Conservation (phyloP, 2,329 filamentous ascomycete genomes). For the Talaromyces sp. region DNA sequence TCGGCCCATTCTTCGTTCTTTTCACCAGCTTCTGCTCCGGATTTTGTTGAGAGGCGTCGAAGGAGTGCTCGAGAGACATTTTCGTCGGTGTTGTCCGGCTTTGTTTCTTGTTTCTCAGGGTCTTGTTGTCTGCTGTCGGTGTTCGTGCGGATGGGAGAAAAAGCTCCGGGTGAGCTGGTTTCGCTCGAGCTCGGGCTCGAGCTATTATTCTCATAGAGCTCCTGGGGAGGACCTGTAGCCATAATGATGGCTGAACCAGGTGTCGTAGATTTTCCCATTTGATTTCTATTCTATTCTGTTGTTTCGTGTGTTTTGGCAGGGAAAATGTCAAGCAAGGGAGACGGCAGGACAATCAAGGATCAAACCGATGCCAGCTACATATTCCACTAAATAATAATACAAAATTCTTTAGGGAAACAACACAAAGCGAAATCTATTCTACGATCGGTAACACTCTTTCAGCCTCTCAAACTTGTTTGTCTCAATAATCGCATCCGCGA, state of each 20-base stretch:
- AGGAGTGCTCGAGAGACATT: neutral
- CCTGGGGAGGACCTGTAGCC: neutral
- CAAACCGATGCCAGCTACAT: neutral
- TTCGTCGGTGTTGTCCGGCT: neutral
- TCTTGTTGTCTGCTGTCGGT: neutral
- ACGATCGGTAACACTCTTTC: neutral
- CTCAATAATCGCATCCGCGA: neutral
- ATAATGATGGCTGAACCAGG: neutral
- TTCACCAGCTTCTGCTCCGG: neutral
- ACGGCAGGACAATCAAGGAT: too few species aligned
- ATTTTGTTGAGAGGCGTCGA: neutral
- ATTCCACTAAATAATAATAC: too few species aligned
- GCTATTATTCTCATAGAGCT: neutral
- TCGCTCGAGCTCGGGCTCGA: neutral
- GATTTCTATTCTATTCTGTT: too few species aligned
- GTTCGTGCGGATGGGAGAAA: neutral
- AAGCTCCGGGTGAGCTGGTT: neutral
- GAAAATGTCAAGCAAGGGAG: too few species aligned
- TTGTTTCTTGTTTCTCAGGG: neutral
- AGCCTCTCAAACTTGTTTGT: neutral
- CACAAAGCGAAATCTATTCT: neutral
- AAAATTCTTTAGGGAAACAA: neutral
- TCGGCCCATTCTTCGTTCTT: slow-evolving; percentile 24
- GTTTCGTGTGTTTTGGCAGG: too few species aligned
- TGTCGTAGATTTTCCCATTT: neutral